Evolutionary conservation across 2,329 filamentous ascomycete genomes (phyloP), one percentile per base, ranked within the genome.

Genomic region (Zymoseptoria ardabiliae): DNA sequence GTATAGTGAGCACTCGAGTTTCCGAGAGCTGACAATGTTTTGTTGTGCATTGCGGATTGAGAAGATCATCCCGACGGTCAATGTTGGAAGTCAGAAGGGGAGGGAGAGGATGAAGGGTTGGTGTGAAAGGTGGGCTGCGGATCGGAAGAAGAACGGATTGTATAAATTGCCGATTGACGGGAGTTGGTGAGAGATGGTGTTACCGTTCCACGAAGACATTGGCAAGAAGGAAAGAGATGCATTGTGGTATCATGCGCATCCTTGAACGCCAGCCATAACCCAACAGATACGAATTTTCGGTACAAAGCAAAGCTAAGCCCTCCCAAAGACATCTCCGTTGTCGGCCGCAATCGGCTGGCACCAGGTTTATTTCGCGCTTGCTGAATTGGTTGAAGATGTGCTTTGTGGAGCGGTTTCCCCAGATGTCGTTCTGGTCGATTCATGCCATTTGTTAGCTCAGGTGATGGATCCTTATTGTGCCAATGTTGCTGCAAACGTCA

Each of bases 1-100:
- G 2, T 99, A 99, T 72, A 92, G 88, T 55, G 94, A 99, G 76
- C 94, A 99, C 73, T 94, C 89, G 73, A 95, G 90, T 62, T 99
- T 99, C 71, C 82, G 93, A 49, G 94, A 99, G 78, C 75, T 99
- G 71, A 93, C 91, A 0, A 87, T 97, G 82, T 99, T 99, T 71
- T 84, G 93, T 66, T 94, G 94, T 80, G 84, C 87, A 20, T 73
- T 99, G 72, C 79, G 89, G 58, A 95, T 99, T 65, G 91, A 93
- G 64, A 90, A 87, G 74, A 84, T 99, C 6, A 88, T 99, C 17
- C 94, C 94, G 0, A 99, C 94, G 0, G 94, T 99, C 3, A 97
- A 99, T 72, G 82, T 88, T n/a, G 85, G 84, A 0, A 85, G 77
- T 63, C 82, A 79, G 45, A 86, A 83, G 74, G 80, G 78, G 48